These are phyloP conservation scores for Cryphonectria parasitica DNA, from an alignment of 2,329 filamentous ascomycete species.

Conservation along the genomic window DNA sequence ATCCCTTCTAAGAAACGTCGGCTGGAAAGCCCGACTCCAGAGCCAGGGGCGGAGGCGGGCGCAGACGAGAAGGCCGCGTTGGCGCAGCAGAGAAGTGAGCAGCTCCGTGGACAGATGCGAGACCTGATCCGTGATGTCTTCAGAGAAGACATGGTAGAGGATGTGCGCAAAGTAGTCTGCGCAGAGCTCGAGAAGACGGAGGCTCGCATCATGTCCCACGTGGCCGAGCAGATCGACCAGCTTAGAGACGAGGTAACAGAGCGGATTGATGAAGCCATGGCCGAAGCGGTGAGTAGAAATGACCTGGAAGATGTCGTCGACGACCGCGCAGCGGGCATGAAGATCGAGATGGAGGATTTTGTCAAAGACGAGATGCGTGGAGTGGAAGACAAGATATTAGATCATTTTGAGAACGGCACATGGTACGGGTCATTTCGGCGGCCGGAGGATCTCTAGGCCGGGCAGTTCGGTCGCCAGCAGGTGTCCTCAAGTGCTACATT, in stretches of 20 bases:
- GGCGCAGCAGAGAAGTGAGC: neutral
- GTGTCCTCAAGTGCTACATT: neutral
- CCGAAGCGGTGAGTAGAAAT: slow-evolving; percentile 2
- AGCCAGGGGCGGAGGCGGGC: neutral
- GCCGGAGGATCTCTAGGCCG: slow-evolving; percentile 7
- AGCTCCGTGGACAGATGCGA: slow-evolving; percentile 12
- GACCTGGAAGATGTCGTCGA: slow-evolving; percentile 14
- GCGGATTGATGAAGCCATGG: slow-evolving; percentile 9
- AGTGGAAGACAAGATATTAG: slow-evolving; percentile 13
- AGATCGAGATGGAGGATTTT: slow-evolving; percentile 19
- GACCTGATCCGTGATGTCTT: neutral
- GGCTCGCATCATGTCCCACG: neutral
- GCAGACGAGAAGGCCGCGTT: neutral
- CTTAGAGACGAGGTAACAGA: slow-evolving; percentile 11
- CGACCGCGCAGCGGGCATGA: slow-evolving; percentile 12
- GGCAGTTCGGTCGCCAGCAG: neutral
- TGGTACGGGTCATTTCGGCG: slow-evolving; percentile 7
- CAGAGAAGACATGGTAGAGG: slow-evolving; percentile 1
- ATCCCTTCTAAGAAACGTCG: slow-evolving; percentile 4
- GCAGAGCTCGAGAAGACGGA: slow-evolving; percentile 13
- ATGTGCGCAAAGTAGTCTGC: slow-evolving; percentile 3
- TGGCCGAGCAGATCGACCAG: slow-evolving; percentile 5
- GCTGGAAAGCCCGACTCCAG: neutral
- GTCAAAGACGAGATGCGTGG: slow-evolving; percentile 13
- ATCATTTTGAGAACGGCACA: slow-evolving; percentile 18